These are phyloP conservation scores for Cyclostephanos invisitatus DNA, from an alignment of 108 stramenopile genomes.

Conservation along the genomic window DNA sequence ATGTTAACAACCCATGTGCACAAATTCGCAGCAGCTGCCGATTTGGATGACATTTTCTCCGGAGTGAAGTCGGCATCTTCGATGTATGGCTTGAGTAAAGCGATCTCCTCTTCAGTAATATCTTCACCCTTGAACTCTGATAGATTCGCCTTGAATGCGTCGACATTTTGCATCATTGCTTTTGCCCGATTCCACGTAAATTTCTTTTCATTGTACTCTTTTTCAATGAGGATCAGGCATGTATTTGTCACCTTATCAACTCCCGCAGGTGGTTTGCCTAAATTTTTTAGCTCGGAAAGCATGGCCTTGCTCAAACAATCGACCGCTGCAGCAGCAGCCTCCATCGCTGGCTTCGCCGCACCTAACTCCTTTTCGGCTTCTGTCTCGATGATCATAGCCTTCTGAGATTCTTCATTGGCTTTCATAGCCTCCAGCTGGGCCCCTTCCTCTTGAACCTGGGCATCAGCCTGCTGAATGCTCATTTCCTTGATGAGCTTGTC, in stretches of 20 bases:
- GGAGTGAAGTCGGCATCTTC: constrained; percentile 64
- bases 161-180: constrained; percentile 90
- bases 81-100: constrained; percentile 54
- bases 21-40: constrained; percentile 86
- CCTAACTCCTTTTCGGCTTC: constrained; percentile 81
- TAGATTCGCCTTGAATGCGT: constrained; percentile 75
- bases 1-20: constrained; percentile 90
- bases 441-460: constrained; percentile 78
- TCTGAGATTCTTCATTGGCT: constrained; percentile 70
- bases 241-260: constrained; percentile 83
- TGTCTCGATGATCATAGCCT: constrained; percentile 74
- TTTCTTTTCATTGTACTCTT: constrained; percentile 79
- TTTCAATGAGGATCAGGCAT: constrained; percentile 84
- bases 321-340: constrained; percentile 84
- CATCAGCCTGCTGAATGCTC: constrained; percentile 74
- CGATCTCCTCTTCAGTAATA: constrained; percentile 74
- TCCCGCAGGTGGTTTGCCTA: constrained; percentile 78
- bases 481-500: constrained; percentile 83
- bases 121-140: constrained; percentile 74
- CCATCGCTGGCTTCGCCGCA: constrained; percentile 90
- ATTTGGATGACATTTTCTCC: constrained; percentile 85
- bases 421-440: constrained; percentile 78
- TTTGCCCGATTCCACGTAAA: constrained; percentile 85
- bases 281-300: constrained; percentile 86
- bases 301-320: constrained; percentile 84